Percentiles rank a stretch among this genome's conserved stretches.
These are phyloP conservation scores for Suhomyces xylopsoci DNA, from an alignment of 805 yeast species.

Conservation along the genomic window DNA sequence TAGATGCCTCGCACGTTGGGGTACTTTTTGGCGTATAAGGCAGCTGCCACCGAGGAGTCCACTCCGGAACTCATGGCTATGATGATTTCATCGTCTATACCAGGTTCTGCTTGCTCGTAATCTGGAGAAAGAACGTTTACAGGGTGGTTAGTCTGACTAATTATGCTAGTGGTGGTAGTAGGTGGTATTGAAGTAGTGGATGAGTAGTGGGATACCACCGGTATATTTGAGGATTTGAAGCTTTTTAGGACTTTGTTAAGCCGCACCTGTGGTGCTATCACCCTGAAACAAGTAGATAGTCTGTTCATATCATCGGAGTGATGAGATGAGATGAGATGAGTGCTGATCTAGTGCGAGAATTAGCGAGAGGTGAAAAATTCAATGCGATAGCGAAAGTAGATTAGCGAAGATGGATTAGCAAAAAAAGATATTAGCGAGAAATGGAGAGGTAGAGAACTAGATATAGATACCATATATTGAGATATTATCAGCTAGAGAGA, in stretches of 20 bases:
- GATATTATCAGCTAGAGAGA: too few relatives aligned
- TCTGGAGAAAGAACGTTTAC: slow-evolving; percentile 1
- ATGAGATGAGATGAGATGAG: background rate
- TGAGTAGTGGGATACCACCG: background rate
- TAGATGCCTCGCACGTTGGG: slow-evolving; percentile 74
- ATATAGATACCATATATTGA: too few relatives aligned
- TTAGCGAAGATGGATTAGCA: too few relatives aligned
- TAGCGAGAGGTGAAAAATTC: too few relatives aligned
- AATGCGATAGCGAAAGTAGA: too few relatives aligned
- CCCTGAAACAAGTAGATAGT: background rate
- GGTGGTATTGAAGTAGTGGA: background rate
- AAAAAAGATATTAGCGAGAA: too few relatives aligned
- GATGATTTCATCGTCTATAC: slow-evolving; percentile 54
- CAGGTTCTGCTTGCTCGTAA: slow-evolving; percentile 45
- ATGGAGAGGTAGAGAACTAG: too few relatives aligned
- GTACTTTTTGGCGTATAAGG: slow-evolving; percentile 52
- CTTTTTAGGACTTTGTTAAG: background rate
- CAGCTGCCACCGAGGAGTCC: slow-evolving; percentile 88
- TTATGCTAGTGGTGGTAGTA: background rate
- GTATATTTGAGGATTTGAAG: background rate
- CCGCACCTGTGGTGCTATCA: background rate
- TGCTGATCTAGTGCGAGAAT: too few relatives aligned
- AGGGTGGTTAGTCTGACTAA: background rate
- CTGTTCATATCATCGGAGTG: background rate
- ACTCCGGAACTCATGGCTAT: slow-evolving; percentile 98